Percentiles rank a stretch among this genome's conserved stretches.
These are phyloP conservation scores for Murraya koenigii DNA, from an alignment of 345 rosid species.

Conservation along the genomic window DNA sequence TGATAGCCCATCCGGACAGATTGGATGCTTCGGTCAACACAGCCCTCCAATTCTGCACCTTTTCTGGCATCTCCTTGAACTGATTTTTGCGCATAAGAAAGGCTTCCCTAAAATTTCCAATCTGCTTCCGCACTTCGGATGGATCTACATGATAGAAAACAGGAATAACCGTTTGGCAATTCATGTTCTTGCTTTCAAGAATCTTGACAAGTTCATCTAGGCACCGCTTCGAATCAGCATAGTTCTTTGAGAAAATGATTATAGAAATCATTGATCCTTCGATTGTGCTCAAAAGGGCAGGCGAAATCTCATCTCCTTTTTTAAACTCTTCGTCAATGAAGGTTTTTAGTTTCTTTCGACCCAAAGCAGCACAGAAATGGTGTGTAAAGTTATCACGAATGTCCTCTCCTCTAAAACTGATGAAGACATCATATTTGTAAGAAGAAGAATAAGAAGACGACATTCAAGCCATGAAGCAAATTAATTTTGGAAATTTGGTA, in stretches of 20 bases:
- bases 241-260: neutral
- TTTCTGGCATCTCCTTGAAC: neutral
- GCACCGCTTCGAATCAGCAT: neutral
- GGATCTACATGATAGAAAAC: constrained; percentile 1
- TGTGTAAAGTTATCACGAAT: neutral
- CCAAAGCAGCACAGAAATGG: neutral
- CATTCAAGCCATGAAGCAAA: neutral
- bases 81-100: neutral
- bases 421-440: neutral
- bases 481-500: neutral
- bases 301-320: neutral
- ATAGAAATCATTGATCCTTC: neutral
- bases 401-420: neutral
- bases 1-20: neutral
- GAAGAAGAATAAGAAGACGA: neutral
- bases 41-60: neutral
- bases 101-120: neutral
- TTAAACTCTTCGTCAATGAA: neutral
- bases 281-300: neutral
- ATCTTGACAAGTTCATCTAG: neutral
- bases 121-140: neutral
- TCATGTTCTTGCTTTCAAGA: neutral
- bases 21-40: neutral
- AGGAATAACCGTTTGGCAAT: neutral
- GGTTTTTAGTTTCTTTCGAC: neutral